These are phyloP conservation scores for Flaveria sonorensis DNA, from an alignment of 129 eudicot genomes.

Conservation along the genomic window DNA sequence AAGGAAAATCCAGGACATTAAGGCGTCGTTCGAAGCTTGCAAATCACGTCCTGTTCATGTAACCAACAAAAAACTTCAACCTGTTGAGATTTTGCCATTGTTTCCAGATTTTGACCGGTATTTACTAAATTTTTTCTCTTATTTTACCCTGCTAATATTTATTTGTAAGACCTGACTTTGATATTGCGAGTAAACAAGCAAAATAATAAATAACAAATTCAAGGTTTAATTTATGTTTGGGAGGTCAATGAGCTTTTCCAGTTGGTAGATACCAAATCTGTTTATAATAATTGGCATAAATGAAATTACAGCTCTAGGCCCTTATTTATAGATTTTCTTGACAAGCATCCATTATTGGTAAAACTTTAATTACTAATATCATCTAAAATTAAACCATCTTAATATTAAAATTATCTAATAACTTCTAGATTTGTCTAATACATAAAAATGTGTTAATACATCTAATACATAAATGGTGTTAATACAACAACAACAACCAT, in stretches of 20 bases:
- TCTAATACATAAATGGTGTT: no score
- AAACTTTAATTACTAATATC: not conserved
- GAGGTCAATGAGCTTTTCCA: not conserved
- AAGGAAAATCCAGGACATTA: slow-evolving; percentile 73
- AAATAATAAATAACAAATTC: not conserved
- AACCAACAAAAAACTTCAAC: slow-evolving; percentile 62
- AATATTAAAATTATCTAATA: not conserved
- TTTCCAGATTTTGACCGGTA: slow-evolving; percentile 93
- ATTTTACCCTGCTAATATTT: not conserved
- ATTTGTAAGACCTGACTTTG: not conserved
- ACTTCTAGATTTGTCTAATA: not conserved
- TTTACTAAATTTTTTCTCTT: not conserved
- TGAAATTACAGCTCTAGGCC: not conserved
- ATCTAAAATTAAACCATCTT: not conserved
- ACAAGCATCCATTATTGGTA: not conserved
- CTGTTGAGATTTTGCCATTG: slow-evolving; percentile 76
- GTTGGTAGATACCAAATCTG: not conserved
- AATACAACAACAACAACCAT: no score
- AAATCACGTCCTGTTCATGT: slow-evolving; percentile 84
- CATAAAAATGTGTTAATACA: not conserved
- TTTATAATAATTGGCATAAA: not conserved
- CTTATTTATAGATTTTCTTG: not conserved
- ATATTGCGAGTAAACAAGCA: not conserved
- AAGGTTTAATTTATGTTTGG: not conserved
- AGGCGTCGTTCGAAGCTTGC: slow-evolving; percentile 90